Conservation (phyloP, 2,329 filamentous ascomycete species). For the Exophiala sideris region DNA sequence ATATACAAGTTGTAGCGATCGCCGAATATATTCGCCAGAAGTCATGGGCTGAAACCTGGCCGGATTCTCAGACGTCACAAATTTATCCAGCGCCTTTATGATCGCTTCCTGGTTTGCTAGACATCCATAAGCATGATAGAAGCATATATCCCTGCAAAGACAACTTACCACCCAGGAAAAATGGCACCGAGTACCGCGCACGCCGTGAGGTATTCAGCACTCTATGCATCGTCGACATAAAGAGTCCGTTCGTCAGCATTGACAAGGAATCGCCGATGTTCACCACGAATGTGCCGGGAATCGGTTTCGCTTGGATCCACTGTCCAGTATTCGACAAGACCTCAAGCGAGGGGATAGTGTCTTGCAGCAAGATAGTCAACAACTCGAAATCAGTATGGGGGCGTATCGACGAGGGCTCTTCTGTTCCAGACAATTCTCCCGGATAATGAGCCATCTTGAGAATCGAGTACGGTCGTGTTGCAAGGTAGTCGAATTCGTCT, state of each 20-base stretch:
- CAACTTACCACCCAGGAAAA: constrained; percentile 55
- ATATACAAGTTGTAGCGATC: constrained; percentile 15
- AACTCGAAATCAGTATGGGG: constrained; percentile 52
- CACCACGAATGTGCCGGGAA: constrained; percentile 46
- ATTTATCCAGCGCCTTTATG: constrained; percentile 14
- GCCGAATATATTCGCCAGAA: constrained; percentile 20
- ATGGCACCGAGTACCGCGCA: constrained; percentile 51
- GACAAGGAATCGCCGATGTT: constrained; percentile 52
- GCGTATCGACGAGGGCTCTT: constrained; percentile 27
- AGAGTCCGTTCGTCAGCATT: constrained; percentile 49
- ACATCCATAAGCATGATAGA: neutral
- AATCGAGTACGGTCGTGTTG: constrained; percentile 49
- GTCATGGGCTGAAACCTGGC: constrained; percentile 17
- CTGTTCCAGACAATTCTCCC: constrained; percentile 30
- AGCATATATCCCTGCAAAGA: neutral
- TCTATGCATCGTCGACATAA: constrained; percentile 53
- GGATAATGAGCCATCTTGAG: constrained; percentile 48
- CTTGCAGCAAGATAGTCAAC: constrained; percentile 55
- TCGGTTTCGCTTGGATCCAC: constrained; percentile 42
- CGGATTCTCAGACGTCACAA: constrained; percentile 16
- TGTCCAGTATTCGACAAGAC: constrained; percentile 42
- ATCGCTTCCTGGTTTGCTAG: constrained; percentile 20
- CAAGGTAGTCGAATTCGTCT: constrained; percentile 53
- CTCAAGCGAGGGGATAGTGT: constrained; percentile 51
- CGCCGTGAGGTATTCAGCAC: constrained; percentile 43